These are phyloP conservation scores for Castanopsis chinensis DNA, from an alignment of 306 rosid species.

Conservation along the genomic window DNA sequence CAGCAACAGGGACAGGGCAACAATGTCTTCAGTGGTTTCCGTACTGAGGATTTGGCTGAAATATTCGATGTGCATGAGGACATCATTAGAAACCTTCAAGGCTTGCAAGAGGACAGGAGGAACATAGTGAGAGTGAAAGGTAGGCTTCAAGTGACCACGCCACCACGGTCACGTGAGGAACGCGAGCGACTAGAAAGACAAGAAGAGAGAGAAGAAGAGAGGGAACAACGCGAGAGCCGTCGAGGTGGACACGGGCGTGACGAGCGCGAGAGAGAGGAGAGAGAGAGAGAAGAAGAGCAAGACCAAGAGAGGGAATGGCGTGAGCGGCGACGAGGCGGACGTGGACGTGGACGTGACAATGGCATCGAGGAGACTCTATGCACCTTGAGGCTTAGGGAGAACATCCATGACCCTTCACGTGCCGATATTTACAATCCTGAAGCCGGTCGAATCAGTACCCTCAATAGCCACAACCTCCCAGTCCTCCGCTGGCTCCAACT, in stretches of 20 bases:
- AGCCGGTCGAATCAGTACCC: conserved; percentile 36
- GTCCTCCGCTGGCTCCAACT: conserved; percentile 34
- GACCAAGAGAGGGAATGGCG: too few species aligned
- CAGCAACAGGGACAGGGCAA: not conserved
- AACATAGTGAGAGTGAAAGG: conserved; percentile 42
- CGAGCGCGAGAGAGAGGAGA: too few species aligned
- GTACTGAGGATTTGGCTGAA: conserved; percentile 27
- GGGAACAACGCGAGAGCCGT: not conserved
- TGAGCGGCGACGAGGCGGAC: too few species aligned
- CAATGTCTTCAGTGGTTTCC: conserved; percentile 51
- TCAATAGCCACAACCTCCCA: conserved; percentile 36
- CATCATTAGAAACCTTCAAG: conserved; percentile 29
- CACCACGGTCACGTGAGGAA: conserved; percentile 19
- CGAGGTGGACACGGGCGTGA: too few species aligned
- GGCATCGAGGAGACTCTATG: conserved; percentile 41
- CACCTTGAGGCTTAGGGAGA: conserved; percentile 22
- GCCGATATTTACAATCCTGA: conserved; percentile 40
- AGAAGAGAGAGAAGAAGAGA: not conserved
- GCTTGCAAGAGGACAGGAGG: conserved; percentile 24
- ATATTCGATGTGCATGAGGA: conserved; percentile 30
- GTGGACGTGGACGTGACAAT: not conserved
- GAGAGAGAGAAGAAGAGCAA: too few species aligned
- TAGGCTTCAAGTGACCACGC: conserved; percentile 33
- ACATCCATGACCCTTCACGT: conserved; percentile 30
- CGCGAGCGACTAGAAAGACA: conserved; percentile 7